Percentiles rank a stretch among this genome's conserved stretches.
These are phyloP conservation scores for Rehmannia glutinosa DNA, from an alignment of 257 asterid species.

Conservation along the genomic window DNA sequence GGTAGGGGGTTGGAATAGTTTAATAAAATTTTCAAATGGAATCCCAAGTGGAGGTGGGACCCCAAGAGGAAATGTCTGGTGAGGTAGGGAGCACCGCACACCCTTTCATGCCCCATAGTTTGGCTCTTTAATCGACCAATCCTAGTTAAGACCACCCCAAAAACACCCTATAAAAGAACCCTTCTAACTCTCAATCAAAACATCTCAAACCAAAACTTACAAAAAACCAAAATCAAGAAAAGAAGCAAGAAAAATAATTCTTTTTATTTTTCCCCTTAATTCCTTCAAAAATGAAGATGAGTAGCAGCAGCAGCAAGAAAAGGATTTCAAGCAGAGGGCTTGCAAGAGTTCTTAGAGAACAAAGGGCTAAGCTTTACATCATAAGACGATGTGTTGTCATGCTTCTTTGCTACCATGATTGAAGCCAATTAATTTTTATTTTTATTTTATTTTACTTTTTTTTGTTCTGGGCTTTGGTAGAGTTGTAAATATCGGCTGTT, in stretches of 20 bases:
- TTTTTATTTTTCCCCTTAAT: not conserved
- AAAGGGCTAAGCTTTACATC: slow-evolving; percentile 78
- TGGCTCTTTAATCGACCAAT: slow-evolving; percentile 58
- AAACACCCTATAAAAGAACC: slow-evolving; percentile 36
- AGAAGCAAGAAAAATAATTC: not conserved
- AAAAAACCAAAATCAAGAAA: not conserved
- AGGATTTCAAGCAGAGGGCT: slow-evolving; percentile 71
- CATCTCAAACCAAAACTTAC: not conserved
- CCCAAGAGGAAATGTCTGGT: slow-evolving; percentile 34
- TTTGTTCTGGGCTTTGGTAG: not conserved
- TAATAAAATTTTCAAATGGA: slow-evolving; percentile 9
- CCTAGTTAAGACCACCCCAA: slow-evolving; percentile 29
- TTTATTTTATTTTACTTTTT: not conserved
- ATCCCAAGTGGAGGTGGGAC: slow-evolving; percentile 38
- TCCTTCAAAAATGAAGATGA: slow-evolving; percentile 56
- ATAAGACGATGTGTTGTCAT: slow-evolving; percentile 78
- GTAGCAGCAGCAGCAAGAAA: slow-evolving; percentile 46
- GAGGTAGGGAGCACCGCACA: slow-evolving; percentile 43
- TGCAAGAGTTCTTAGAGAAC: slow-evolving; percentile 73
- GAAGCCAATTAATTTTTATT: not conserved
- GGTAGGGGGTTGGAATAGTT: not conserved
- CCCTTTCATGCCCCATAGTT: slow-evolving; percentile 55
- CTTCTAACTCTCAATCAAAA: slow-evolving; percentile 6
- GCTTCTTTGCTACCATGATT: slow-evolving; percentile 82
- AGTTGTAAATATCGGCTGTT: slow-evolving; percentile 25